phyloP scores from a whole-genome alignment of 352 stramenopile species.

The Phytophthora pluvialis region DNA sequence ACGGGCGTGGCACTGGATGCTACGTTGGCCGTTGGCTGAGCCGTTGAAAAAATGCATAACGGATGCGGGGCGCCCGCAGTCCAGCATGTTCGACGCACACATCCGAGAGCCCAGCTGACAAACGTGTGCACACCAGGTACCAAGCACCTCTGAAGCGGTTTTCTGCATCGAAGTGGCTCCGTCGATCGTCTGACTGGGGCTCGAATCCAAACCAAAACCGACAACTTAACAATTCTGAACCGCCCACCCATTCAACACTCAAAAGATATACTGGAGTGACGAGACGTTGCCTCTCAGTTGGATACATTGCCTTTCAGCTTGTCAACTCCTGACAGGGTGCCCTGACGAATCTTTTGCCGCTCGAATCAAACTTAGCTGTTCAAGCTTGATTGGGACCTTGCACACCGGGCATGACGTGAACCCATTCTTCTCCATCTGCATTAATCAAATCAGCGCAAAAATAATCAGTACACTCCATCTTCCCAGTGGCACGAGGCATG shows the following conservation, averaged over 20 bases:
- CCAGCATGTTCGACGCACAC: constrained; percentile 3
- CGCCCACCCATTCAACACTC: constrained; percentile 15
- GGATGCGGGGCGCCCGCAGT: constrained; percentile 13
- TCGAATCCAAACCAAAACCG: constrained; percentile 27
- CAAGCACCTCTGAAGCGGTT: constrained; percentile 20
- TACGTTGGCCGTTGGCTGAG: constrained; percentile 17
- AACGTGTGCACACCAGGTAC: constrained; percentile 6
- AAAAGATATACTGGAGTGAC: constrained; percentile 32
- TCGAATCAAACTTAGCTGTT: constrained; percentile 76
- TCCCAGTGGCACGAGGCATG: constrained; percentile 12
- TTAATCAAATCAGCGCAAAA: constrained; percentile 27
- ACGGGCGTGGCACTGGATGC: constrained; percentile 24
- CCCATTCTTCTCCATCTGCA: constrained; percentile 76
- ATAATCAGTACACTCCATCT: constrained; percentile 28
- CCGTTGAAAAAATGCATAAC: constrained; percentile 36
- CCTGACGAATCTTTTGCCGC: constrained; percentile 51
- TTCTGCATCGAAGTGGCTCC: constrained; percentile 15
- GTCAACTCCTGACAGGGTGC: constrained; percentile 15
- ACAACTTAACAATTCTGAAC: constrained; percentile 39
- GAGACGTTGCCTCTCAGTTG: constrained; percentile 24
- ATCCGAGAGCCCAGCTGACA: too few species aligned
- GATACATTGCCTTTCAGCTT: constrained; percentile 15
- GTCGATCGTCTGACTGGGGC: constrained; percentile 14
- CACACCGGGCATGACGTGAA: constrained; percentile 79
- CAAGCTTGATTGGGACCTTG: constrained; percentile 74